These are phyloP conservation scores for Trichoderma parareesei DNA, from an alignment of 495 filamentous ascomycete species.

Conservation along the genomic window DNA sequence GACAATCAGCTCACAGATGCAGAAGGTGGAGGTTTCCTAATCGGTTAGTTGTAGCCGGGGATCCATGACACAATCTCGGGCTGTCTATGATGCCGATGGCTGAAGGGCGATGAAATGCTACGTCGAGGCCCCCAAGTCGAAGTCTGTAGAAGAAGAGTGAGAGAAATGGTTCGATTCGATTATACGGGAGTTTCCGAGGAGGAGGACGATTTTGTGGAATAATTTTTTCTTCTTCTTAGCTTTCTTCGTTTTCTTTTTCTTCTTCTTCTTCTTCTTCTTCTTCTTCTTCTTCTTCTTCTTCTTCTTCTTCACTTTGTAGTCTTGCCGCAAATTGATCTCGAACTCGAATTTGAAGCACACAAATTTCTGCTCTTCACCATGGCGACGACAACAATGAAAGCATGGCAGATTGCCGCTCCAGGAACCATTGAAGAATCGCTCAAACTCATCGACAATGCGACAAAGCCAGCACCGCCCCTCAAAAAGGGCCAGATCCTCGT, in stretches of 20 bases:
- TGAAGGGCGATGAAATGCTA: neutral
- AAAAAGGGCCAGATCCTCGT: constrained; percentile 33
- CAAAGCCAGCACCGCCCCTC: neutral
- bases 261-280: neutral
- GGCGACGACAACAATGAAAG: neutral
- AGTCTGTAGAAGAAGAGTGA: no score
- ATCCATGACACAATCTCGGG: neutral
- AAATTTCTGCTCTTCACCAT: neutral
- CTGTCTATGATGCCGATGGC: neutral
- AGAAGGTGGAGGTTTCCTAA: neutral
- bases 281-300: neutral
- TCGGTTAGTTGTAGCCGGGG: neutral
- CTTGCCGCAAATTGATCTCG: no score
- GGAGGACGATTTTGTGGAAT: no score
- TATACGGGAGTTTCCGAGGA: no score
- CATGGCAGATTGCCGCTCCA: neutral
- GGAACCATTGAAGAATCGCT: neutral
- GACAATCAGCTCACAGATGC: neutral
- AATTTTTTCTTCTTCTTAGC: no score
- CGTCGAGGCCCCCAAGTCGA: no score
- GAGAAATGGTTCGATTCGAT: no score
- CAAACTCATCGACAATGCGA: neutral
- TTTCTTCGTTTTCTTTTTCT: neutral
- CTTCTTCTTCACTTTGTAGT: neutral
- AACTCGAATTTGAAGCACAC: neutral